A percentile compares a stretch with the other conserved stretches of the same genome.
phyloP scores from a whole-genome alignment of 2,329 filamentous ascomycete genomes.

The Fusarium continuum region DNA sequence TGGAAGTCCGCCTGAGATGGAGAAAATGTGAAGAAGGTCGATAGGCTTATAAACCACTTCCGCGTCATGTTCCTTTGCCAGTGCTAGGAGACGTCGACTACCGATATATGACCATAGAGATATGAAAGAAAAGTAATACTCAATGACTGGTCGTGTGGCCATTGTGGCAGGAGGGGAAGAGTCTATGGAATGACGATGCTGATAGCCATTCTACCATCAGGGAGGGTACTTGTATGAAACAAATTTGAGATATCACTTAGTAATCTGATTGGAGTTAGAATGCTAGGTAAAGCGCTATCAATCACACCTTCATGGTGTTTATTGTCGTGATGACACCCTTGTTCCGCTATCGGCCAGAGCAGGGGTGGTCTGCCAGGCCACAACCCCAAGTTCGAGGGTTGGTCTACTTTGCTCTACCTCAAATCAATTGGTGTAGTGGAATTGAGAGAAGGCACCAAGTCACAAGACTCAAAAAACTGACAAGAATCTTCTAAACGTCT shows the following conservation, averaged over 20 bases:
- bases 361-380: neutral
- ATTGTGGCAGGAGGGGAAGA: neutral
- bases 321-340: neutral
- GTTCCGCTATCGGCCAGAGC: neutral
- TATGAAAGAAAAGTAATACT: conserved; percentile 46
- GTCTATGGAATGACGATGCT: no score
- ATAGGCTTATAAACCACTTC: neutral
- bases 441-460: no score
- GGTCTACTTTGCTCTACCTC: no score
- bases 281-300: neutral
- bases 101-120: conserved; percentile 45
- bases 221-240: neutral
- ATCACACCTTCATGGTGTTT: neutral
- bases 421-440: no score
- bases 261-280: neutral
- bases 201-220: neutral
- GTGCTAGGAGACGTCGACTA: conserved; percentile 42
- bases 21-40: conserved; percentile 41
- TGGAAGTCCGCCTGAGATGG: conserved; percentile 45
- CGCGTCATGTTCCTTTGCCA: neutral
- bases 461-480: no score
- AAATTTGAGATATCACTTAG: neutral
- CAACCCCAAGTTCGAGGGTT: no score
- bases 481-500: no score
- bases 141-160: conserved; percentile 28